Base-by-base conservation (phyloP, 2,329 filamentous ascomycete genomes). In the Fusarium caatingaense region DNA sequence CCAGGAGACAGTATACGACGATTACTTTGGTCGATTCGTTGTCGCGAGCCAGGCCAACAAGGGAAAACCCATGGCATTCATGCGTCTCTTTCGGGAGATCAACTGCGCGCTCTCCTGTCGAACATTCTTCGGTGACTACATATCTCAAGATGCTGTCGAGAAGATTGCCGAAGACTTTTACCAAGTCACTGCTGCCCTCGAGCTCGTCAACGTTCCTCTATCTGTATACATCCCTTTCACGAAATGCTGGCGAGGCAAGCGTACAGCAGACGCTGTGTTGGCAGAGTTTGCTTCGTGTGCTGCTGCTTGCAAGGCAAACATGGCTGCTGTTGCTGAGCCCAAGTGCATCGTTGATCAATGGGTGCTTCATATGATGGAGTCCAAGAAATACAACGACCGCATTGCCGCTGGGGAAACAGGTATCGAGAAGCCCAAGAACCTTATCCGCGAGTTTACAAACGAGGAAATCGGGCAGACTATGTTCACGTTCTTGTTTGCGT, bases 101-200 rank as follows among this genome's bases (percentile, higher is more conserved):
- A 93, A 93, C 83, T 93, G 90, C 76, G 92, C 92, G 6, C 81
- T 94, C 4, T 93, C 91, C 10, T 93, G 91, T 81, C 87, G 92
- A 49, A 94, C 92, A 11, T 94, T 94, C 76, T 91, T 93, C 48
- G 92, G 92, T 25, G 87, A 93, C 80, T 94, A 94, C 82, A 93
- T 93, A 79, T 88, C 88, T 11, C 87, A 93, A 45, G 87, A 89
- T 64, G 86, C 88, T 7, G 87, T 94, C 60, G 90, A 92, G 82
- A 90, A 86, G 78, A 92, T 94, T 61, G 90, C 92, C 20, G 89
- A 93, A 75, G 92, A 94, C 79, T 94, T 92, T 79, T 94, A 93
- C 79, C 84, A 89, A 64, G 91, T 92, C 73, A 94, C 92, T 7
- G 92, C 89, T 23, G 92, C 92, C 1, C 85, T 94, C 45, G 92